A percentile compares a stretch with the other conserved stretches of the same genome.
Conservation (phyloP, 1,284 basidiomycete species). For the Fomes fomentarius region DNA sequence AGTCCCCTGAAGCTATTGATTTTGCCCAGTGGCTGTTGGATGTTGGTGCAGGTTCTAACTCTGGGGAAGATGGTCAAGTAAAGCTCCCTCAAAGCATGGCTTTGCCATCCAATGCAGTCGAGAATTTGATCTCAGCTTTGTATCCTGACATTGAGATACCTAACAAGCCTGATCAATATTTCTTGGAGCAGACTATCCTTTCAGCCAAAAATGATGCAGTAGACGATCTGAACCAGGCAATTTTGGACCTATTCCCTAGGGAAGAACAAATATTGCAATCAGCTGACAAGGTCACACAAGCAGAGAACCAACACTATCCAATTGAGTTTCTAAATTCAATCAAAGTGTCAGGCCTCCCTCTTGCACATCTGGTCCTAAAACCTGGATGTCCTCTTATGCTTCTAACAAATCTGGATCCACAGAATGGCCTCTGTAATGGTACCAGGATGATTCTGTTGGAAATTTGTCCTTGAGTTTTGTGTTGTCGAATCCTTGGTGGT, state of each 20-base stretch:
- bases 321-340: constrained; percentile 32
- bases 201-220: constrained; percentile 40
- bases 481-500: constrained; percentile 26
- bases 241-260: constrained; percentile 34
- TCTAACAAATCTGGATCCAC: constrained; percentile 36
- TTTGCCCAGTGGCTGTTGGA: constrained; percentile 45
- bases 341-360: constrained; percentile 29
- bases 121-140: constrained; percentile 33
- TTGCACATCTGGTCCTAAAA: constrained; percentile 35
- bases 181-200: constrained; percentile 39
- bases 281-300: constrained; percentile 31
- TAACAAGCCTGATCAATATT: constrained; percentile 34
- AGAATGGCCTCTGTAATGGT: constrained; percentile 41
- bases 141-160: constrained; percentile 31
- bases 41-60: constrained; percentile 39
- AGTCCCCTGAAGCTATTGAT: constrained; percentile 25
- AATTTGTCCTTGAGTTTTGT: constrained; percentile 24
- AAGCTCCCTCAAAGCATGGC: constrained; percentile 32
- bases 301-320: constrained; percentile 15
- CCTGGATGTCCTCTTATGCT: constrained; percentile 39
- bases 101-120: constrained; percentile 16
- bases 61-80: constrained; percentile 25
- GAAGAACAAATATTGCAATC: constrained; percentile 26
- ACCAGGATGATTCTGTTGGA: constrained; percentile 27
- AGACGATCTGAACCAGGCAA: constrained; percentile 33